Percentiles rank a stretch among this genome's conserved stretches.
Conservation (phyloP, 2,329 filamentous ascomycete genomes). For the Ophiostoma himal-ulmi region DNA sequence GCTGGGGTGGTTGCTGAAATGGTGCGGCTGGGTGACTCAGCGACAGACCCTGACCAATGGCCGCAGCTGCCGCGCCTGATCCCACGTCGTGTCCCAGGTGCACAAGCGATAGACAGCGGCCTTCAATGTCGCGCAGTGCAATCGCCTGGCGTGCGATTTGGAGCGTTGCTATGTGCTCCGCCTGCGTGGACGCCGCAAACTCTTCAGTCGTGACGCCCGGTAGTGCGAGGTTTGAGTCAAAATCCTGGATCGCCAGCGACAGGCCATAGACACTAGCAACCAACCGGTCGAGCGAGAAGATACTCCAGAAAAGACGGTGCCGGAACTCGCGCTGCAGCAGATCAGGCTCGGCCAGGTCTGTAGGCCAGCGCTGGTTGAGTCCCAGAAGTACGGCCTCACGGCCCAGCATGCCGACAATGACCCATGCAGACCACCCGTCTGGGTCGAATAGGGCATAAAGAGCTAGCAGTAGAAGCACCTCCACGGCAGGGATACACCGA, state of each 20-base stretch:
- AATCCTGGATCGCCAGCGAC: conserved; percentile 37
- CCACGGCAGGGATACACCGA: conserved; percentile 36
- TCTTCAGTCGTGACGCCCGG: conserved; percentile 34
- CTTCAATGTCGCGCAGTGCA: conserved; percentile 40
- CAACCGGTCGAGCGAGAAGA: conserved; percentile 42
- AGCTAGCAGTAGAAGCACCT: conserved; percentile 29
- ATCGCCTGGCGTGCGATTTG: conserved; percentile 43
- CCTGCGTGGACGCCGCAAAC: conserved; percentile 34
- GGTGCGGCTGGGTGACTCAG: conserved; percentile 11
- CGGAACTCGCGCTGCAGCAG: conserved; percentile 29
- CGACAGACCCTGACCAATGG: not conserved
- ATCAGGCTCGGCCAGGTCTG: conserved; percentile 28
- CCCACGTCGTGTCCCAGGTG: conserved; percentile 26
- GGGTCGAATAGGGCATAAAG: conserved; percentile 43
- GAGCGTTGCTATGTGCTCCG: conserved; percentile 37
- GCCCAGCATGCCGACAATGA: conserved; percentile 38
- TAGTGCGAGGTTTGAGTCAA: conserved; percentile 38
- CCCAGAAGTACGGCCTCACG: conserved; percentile 38
- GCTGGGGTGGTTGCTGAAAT: conserved; percentile 11
- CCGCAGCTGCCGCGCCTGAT: not conserved
- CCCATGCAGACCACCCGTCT: conserved; percentile 36
- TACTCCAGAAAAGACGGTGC: conserved; percentile 41
- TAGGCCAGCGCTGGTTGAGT: conserved; percentile 32
- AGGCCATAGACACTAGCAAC: conserved; percentile 40
- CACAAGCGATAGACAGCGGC: conserved; percentile 35